phyloP scores from a whole-genome alignment of 169 alveolate genomes.

The Babesia bovis region DNA sequence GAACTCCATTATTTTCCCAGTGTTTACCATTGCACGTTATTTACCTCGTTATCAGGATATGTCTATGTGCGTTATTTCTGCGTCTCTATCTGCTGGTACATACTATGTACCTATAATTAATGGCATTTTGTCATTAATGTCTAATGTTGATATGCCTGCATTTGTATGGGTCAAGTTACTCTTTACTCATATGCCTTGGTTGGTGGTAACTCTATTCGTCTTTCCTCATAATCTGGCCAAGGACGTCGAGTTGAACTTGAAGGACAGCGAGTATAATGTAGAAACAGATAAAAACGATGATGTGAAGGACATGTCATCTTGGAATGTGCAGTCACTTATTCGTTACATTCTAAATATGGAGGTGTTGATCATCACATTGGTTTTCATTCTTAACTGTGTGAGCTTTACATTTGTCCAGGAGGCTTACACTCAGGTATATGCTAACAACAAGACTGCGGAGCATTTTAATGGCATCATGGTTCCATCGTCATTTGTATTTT shows the following conservation, averaged over 20 bases:
- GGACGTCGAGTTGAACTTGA: conserved; percentile 41
- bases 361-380: conserved; percentile 22
- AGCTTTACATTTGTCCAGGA: conserved; percentile 63
- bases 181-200: conserved; percentile 55
- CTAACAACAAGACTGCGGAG: conserved; percentile 33
- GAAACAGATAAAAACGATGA: background rate
- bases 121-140: conserved; percentile 12
- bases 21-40: conserved; percentile 60
- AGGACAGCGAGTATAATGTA: background rate
- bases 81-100: conserved; percentile 41
- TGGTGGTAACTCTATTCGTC: conserved; percentile 24
- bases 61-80: conserved; percentile 48
- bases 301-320: background rate
- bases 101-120: conserved; percentile 42
- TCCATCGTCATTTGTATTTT: conserved; percentile 46
- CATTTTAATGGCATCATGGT: conserved; percentile 40
- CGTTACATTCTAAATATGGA: conserved; percentile 16
- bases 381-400: conserved; percentile 43
- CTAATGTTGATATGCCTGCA: background rate
- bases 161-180: conserved; percentile 22
- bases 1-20: conserved; percentile 63
- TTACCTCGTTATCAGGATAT: conserved; percentile 37
- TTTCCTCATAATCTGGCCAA: conserved; percentile 45
- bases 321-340: conserved; percentile 36
- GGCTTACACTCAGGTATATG: conserved; percentile 46